phyloP scores from a whole-genome alignment of 1,284 basidiomycete species.

The Athelia psychrophila region DNA sequence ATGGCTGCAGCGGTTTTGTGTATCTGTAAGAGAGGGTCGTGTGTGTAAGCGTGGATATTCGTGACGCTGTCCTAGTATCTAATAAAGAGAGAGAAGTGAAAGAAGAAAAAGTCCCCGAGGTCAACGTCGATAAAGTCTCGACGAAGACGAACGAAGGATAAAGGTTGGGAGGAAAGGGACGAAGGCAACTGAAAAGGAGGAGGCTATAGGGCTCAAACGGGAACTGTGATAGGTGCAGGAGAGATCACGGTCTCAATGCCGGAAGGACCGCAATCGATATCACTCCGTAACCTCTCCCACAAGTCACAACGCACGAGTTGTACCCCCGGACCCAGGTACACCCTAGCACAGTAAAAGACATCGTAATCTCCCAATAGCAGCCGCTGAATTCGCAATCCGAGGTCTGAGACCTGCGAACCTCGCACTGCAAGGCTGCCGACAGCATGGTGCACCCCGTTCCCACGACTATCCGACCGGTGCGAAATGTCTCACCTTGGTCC shows the following conservation, averaged over 20 bases:
- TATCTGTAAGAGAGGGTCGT: constrained; percentile 1
- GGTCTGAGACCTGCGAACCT: no score
- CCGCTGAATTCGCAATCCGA: no score
- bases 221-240: background rate
- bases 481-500: no score
- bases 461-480: no score
- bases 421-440: no score
- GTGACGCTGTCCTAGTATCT: constrained; percentile 18
- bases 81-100: constrained; percentile 30
- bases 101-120: constrained; percentile 39
- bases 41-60: constrained; percentile 1
- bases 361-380: no score
- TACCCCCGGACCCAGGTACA: no score
- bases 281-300: background rate
- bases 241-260: background rate
- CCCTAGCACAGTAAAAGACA: no score
- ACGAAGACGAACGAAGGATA: constrained; percentile 22
- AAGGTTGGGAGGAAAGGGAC: constrained; percentile 27
- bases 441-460: no score
- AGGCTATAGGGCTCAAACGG: constrained; percentile 1
- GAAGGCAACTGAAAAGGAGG: constrained; percentile 25
- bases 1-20: background rate
- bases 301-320: no score
- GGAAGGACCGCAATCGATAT: background rate
- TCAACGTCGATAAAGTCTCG: constrained; percentile 45